Evolutionary conservation across 1,284 basidiomycete genomes (phyloP).

Genomic region (Kalmanozyma brasiliensis): DNA sequence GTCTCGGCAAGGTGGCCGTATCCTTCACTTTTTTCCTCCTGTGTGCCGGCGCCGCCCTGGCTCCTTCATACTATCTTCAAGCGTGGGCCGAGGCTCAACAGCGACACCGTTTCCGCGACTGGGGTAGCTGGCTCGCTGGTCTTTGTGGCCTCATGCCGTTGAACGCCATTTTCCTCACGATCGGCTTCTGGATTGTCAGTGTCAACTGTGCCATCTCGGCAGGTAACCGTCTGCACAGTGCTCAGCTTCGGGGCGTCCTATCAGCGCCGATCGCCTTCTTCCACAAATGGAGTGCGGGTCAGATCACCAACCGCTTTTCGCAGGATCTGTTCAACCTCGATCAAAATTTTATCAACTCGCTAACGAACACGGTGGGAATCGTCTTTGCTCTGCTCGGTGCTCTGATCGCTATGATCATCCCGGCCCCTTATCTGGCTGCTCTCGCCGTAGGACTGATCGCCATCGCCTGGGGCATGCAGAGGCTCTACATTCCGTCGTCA

Average conservation of each 20-base stretch:
- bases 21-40: constrained; percentile 1
- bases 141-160: constrained; percentile 8
- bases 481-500: constrained; percentile 53
- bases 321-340: constrained; percentile 56
- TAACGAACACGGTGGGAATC: constrained; percentile 23
- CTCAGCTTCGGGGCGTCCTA: constrained; percentile 35
- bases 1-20: constrained; percentile 7
- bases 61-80: constrained; percentile 29
- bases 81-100: constrained; percentile 37
- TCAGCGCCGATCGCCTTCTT: constrained; percentile 50
- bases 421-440: constrained; percentile 44
- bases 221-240: constrained; percentile 32
- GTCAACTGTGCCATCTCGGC: constrained; percentile 20
- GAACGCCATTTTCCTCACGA: constrained; percentile 11
- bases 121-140: constrained; percentile 28
- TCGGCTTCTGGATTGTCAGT: constrained; percentile 18
- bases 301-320: constrained; percentile 57
- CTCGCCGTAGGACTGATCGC: constrained; percentile 22
- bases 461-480: constrained; percentile 26
- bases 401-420: constrained; percentile 36
- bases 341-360: constrained; percentile 23
- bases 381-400: constrained; percentile 14
- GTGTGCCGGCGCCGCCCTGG: not conserved
- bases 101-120: constrained; percentile 22
- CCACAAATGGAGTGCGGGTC: constrained; percentile 39